phyloP scores from a whole-genome alignment of 345 rosid genomes.

The Citrus sinensis region DNA sequence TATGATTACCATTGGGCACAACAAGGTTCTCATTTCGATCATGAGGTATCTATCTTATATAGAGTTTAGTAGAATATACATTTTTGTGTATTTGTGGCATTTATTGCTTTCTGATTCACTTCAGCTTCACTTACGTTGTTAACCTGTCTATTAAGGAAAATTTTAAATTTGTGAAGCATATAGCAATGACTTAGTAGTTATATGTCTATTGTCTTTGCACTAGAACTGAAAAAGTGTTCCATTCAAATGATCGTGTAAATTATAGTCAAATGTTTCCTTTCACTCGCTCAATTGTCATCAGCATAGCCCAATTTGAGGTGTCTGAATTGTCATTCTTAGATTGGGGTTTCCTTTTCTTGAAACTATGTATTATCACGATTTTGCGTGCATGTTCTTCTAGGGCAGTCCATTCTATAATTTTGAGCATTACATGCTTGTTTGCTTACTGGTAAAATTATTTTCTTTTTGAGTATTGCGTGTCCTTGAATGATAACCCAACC shows the following conservation, averaged over 20 bases:
- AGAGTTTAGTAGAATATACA: neutral
- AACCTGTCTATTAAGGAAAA: neutral
- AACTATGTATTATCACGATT: neutral
- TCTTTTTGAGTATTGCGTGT: neutral
- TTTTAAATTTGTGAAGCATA: neutral
- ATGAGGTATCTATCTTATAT: slow-evolving; percentile 43
- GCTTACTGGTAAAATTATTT: neutral
- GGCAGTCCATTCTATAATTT: neutral
- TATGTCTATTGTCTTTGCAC: neutral
- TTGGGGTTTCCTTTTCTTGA: neutral
- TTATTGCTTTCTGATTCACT: neutral
- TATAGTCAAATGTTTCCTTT: no score
- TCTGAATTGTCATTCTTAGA: neutral
- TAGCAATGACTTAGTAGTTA: neutral
- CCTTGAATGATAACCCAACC: neutral
- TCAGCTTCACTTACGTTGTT: neutral
- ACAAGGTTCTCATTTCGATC: slow-evolving; percentile 60
- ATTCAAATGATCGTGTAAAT: no score
- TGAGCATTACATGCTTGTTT: neutral
- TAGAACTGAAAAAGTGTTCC: neutral
- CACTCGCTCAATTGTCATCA: no score
- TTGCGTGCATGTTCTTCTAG: neutral
- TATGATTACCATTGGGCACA: slow-evolving; percentile 77
- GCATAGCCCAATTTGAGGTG: neutral
- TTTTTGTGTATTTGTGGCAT: neutral